Conservation (phyloP, 1,139 yeast genomes). For the Taiozyma sp. region DNA sequence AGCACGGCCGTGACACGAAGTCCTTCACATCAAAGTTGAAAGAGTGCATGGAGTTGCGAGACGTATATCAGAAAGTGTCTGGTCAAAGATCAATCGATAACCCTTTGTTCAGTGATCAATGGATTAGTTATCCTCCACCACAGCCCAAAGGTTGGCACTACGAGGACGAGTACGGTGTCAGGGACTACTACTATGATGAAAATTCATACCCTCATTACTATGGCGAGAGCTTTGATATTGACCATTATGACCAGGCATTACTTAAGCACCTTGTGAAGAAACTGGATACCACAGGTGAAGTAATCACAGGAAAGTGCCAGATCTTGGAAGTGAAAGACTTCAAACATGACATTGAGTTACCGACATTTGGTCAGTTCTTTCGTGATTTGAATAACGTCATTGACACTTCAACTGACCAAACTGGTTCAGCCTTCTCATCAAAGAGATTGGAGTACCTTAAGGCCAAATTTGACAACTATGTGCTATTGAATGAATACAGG, state of each 20-base stretch:
- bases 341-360: slow-evolving; percentile 1
- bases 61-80: slow-evolving; percentile 15
- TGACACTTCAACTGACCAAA: slow-evolving; percentile 7
- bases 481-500: slow-evolving; percentile 18
- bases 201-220: slow-evolving; percentile 18
- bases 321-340: slow-evolving; percentile 9
- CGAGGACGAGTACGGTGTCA: slow-evolving; percentile 22
- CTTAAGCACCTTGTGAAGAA: neutral
- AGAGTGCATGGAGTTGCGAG: slow-evolving; percentile 9
- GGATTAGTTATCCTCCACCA: slow-evolving; percentile 22
- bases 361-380: slow-evolving; percentile 16
- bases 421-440: slow-evolving; percentile 9
- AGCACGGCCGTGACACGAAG: slow-evolving; percentile 8
- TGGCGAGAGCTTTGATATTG: slow-evolving; percentile 20
- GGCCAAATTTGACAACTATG: slow-evolving; percentile 20
- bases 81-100: slow-evolving; percentile 18
- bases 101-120: slow-evolving; percentile 15
- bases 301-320: slow-evolving; percentile 1
- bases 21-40: slow-evolving; percentile 8
- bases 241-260: slow-evolving; percentile 8
- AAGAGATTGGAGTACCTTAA: slow-evolving; percentile 16
- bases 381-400: slow-evolving; percentile 17
- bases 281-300: neutral
- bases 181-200: slow-evolving; percentile 20
- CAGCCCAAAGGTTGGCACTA: slow-evolving; percentile 25